Evolutionary conservation across 257 asterid species (phyloP), one percentile per base, ranked within the genome.

Genomic region (Solanum tacnaense): DNA sequence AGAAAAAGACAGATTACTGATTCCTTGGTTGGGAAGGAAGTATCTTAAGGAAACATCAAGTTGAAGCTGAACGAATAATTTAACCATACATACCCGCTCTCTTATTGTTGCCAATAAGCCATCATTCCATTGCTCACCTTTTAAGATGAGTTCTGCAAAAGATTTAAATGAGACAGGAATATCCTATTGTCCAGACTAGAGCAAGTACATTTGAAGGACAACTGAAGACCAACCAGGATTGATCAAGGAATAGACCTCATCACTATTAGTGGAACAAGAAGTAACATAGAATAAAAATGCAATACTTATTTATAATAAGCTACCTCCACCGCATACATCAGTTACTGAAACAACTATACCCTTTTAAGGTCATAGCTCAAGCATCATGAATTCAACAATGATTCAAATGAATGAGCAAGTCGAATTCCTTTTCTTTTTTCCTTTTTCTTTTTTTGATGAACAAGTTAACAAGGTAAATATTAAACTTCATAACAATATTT

Each of bases 91-190:
- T 94, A 97, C 99, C 97, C 95, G 95, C 92, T 96, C 99, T 91
- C 99, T 92, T 86, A 94, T 93, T 76, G 97, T 97, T 84, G 99
- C 99, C 86, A 96, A 91, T 87, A 96, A 89, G 89, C 99, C 99
- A 90, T 97, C 99, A 89, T 97, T 95, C 99, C 99, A 97, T 92
- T 96, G 98, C 91, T 95, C 98, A 67, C 98, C 99, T 86, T 95
- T 99, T 91, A 97, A 93, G 87, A 72, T 89, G 88, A 95, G 92
- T 92, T 97, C 99, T 97, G 93, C 94, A 93, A 75, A 90, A 87
- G 75, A 56, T 89, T 82, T 62, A 49, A 46, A 49, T 49, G 41
- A 49, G 70, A 82, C 70, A 49, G 31, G 70, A 82, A 27, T 18
- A 46, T 16, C 41, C 35, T 49, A 49, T 18, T 49, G 70, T 46